A percentile compares a stretch with the other conserved stretches of the same genome.
Evolutionary conservation across 2,329 filamentous ascomycete species (phyloP).

Genomic region (Calycina herbarum): DNA sequence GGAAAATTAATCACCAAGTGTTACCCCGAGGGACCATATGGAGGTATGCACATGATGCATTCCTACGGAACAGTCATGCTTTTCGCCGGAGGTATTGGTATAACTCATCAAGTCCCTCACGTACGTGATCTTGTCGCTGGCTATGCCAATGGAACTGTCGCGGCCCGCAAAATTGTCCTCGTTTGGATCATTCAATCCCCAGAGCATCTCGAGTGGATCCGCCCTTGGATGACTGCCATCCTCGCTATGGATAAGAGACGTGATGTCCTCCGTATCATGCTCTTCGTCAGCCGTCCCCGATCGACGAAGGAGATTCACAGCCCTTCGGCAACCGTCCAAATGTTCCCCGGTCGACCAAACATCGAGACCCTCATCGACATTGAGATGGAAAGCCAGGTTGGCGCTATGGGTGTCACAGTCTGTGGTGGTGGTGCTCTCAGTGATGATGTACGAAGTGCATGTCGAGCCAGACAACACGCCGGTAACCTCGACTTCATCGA

Average conservation of each 20-base stretch:
- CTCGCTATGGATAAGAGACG: slow-evolving; percentile 72
- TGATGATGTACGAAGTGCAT: slow-evolving; percentile 71
- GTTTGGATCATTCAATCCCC: slow-evolving; percentile 79
- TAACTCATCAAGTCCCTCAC: slow-evolving; percentile 74
- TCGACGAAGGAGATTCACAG: slow-evolving; percentile 81
- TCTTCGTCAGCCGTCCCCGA: slow-evolving; percentile 74
- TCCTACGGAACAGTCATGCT: slow-evolving; percentile 79
- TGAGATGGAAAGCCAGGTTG: slow-evolving; percentile 73
- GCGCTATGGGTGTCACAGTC: slow-evolving; percentile 71
- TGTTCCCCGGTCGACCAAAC: slow-evolving; percentile 80
- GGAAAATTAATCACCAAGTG: slow-evolving; percentile 64
- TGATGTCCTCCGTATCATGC: slow-evolving; percentile 72
- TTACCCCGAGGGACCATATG: slow-evolving; percentile 75
- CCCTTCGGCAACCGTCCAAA: slow-evolving; percentile 75
- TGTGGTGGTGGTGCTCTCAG: slow-evolving; percentile 74
- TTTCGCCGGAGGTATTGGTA: slow-evolving; percentile 78
- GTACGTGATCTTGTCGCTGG: slow-evolving; percentile 71
- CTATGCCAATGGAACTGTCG: slow-evolving; percentile 67
- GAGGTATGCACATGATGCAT: slow-evolving; percentile 67
- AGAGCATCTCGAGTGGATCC: slow-evolving; percentile 81
- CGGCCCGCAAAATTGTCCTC: slow-evolving; percentile 69
- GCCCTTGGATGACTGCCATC: slow-evolving; percentile 81
- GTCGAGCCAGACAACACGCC: slow-evolving; percentile 62
- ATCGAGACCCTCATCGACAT: slow-evolving; percentile 69
- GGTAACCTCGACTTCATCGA: slow-evolving; percentile 76